Percentiles rank a stretch among this genome's conserved stretches.
Conservation (phyloP, 805 yeast species). For the Torulaspora microellipsoides region DNA sequence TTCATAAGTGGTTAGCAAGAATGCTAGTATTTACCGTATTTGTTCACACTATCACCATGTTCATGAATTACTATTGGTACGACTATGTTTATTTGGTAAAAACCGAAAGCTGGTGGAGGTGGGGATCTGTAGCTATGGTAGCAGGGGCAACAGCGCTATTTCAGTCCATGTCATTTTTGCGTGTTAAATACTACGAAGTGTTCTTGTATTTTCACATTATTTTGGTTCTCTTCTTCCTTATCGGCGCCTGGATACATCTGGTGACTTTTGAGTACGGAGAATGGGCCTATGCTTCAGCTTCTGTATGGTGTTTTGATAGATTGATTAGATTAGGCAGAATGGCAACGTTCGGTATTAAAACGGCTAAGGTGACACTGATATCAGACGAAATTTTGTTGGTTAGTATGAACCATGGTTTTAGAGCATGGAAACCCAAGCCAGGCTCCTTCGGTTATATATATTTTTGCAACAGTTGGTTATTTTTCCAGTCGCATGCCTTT, state of each 20-base stretch:
- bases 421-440: conserved; percentile 43
- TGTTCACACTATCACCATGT: conserved; percentile 13
- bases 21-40: conserved; percentile 27
- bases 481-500: conserved; percentile 64
- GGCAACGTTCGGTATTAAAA: conserved; percentile 52
- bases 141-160: conserved; percentile 38
- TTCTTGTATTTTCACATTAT: conserved; percentile 40
- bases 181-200: conserved; percentile 44
- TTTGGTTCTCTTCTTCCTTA: conserved; percentile 40
- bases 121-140: conserved; percentile 21
- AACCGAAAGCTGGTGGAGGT: conserved; percentile 37
- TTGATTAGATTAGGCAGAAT: conserved; percentile 50
- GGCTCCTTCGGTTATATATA: conserved; percentile 56
- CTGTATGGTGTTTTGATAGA: conserved; percentile 67
- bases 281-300: conserved; percentile 47
- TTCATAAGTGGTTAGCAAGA: conserved; percentile 61
- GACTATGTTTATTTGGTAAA: neutral
- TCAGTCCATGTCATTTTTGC: conserved; percentile 40
- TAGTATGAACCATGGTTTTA: conserved; percentile 2
- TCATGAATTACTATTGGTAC: conserved; percentile 30
- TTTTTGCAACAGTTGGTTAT: conserved; percentile 34
- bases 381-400: conserved; percentile 39
- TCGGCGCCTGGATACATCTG: conserved; percentile 43
- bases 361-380: conserved; percentile 38
- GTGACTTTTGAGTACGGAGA: conserved; percentile 44